A percentile compares a stretch with the other conserved stretches of the same genome.
phyloP scores from a whole-genome alignment of 176 grass and related monocot species.

The Ampelocalamus luodianensis region DNA sequence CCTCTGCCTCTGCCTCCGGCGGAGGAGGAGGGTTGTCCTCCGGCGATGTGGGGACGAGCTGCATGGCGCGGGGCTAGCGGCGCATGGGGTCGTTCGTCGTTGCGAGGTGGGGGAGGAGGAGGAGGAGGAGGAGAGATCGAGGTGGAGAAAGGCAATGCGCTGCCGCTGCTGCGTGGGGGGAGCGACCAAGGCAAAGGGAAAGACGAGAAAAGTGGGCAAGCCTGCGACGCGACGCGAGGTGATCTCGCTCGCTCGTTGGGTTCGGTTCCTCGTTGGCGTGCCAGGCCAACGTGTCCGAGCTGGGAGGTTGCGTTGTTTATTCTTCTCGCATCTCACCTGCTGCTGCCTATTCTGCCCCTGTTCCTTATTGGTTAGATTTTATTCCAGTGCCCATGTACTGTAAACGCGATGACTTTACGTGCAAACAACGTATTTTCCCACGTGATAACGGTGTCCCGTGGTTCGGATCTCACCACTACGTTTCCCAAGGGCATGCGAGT shows the following conservation, averaged over 20 bases:
- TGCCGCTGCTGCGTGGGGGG: constrained; percentile 19
- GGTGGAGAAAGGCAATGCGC: background rate
- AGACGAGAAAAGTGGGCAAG: background rate
- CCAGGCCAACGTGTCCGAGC: constrained; percentile 1
- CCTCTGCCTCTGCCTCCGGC: background rate
- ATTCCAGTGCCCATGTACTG: background rate
- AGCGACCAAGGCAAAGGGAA: constrained; percentile 24
- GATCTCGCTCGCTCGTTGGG: background rate
- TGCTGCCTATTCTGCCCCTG: too few relatives aligned
- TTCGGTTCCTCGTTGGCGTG: background rate
- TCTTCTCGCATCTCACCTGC: background rate
- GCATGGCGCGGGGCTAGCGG: constrained; percentile 43
- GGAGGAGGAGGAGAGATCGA: constrained; percentile 45
- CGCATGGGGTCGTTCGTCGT: constrained; percentile 46
- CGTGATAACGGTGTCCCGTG: too few relatives aligned
- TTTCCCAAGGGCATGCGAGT: too few relatives aligned
- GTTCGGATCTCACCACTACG: too few relatives aligned
- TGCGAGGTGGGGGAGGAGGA: background rate
- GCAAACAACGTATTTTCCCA: too few relatives aligned
- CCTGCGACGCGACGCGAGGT: background rate
- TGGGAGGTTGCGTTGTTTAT: background rate
- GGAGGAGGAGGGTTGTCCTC: background rate
- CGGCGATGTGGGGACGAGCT: constrained; percentile 32
- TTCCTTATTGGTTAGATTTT: background rate
- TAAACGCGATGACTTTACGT: background rate